Base-by-base conservation (phyloP, 345 rosid genomes). In the Murraya paniculata region DNA sequence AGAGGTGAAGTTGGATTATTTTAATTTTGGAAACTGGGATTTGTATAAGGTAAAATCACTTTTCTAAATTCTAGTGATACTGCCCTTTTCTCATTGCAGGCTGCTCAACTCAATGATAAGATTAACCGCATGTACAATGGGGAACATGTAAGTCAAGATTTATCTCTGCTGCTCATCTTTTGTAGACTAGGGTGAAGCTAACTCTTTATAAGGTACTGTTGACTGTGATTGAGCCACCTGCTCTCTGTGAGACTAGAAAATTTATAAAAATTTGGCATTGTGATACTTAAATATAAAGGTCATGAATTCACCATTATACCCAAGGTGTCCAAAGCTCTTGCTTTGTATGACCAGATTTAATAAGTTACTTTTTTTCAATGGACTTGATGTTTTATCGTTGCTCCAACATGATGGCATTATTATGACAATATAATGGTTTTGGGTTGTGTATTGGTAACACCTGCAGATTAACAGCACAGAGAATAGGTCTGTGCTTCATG, bases 401-500 rank as follows among this genome's bases (percentile, higher is more conserved):
- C 6, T 68, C 45, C 24, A 14, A 9, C 31, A 53, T 62, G 30
- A 19, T 62, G 59, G 57, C 57, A 18, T 25, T 13, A 30, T n/a
- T 25, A 35, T 64, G 6, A 27, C 74, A 56, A 22, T 68, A 50
- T 75, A 69, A 38, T 19, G 59, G 4, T 68, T 72, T 81, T 78
- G 72, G 28, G 4, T 69, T 35, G 60, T 67, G 36, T 27, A 65
- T 69, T 59, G 57, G 55, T 79, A 79, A 61, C 71, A 35, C 58
- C 62, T 81, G 68, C 87, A 96, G 99, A 96, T 96, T 80, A 96
- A 96, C 82, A 87, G 90, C 80, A 92, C 99, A 21, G 99, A 96
- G 84, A 85, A 94, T 78, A 91, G 99, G 87, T 86, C 98, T 48
- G 98, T 96, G 81, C 95, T 94, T 78, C 99, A 96, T 85, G 92